These are phyloP conservation scores for Obba rivulosa DNA, from an alignment of 768 basidiomycete species.

Conservation along the genomic window DNA sequence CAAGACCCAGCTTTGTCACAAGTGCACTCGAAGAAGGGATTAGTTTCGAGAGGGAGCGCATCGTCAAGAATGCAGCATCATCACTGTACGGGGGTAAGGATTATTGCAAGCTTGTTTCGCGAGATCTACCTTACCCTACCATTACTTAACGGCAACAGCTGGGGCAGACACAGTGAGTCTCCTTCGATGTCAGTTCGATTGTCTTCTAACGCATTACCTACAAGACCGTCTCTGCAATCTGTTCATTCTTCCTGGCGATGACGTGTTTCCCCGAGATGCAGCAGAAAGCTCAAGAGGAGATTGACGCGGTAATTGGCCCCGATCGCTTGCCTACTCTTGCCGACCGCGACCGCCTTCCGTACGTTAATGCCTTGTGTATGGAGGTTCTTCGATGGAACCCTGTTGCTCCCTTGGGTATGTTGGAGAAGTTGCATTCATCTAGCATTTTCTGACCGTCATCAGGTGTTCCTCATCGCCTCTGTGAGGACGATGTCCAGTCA, in stretches of 20 bases:
- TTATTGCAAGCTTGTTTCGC: background rate
- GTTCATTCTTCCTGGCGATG: conserved; percentile 28
- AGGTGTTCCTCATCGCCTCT: conserved; percentile 25
- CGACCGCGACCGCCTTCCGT: conserved; percentile 22
- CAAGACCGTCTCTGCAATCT: conserved; percentile 24
- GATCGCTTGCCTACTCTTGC: conserved; percentile 22
- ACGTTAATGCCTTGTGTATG: conserved; percentile 18
- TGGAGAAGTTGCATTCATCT: background rate
- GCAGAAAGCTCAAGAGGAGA: conserved; percentile 24
- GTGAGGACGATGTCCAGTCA: conserved; percentile 54
- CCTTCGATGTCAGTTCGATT: conserved; percentile 9
- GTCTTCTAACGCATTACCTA: background rate
- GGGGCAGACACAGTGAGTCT: conserved; percentile 35
- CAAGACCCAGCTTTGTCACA: conserved; percentile 52
- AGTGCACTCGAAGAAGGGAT: conserved; percentile 46
- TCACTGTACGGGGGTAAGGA: conserved; percentile 18
- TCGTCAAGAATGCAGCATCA: conserved; percentile 56
- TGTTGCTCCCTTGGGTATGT: conserved; percentile 21
- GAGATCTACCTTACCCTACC: background rate
- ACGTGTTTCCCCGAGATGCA: conserved; percentile 25
- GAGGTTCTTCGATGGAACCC: conserved; percentile 26
- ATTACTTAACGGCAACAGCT: conserved; percentile 17
- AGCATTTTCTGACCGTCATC: background rate
- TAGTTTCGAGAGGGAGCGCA: conserved; percentile 50
- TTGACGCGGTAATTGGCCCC: conserved; percentile 25